phyloP scores from a whole-genome alignment of 352 stramenopile species.

The Peronosclerospora sorghi region DNA sequence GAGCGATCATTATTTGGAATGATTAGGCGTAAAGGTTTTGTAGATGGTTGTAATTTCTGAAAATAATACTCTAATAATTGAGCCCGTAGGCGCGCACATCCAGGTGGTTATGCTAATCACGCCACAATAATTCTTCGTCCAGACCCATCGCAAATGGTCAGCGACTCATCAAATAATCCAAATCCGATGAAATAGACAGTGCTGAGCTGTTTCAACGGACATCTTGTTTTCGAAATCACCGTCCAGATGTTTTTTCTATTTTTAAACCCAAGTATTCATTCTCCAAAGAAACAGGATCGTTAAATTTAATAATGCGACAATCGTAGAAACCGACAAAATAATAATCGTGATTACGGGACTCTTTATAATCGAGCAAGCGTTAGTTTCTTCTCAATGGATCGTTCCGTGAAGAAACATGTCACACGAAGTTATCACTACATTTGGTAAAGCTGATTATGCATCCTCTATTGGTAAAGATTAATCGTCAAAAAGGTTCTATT shows the following conservation, averaged over 20 bases:
- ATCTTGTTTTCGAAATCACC: not conserved
- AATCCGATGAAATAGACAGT: not conserved
- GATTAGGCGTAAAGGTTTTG: no score
- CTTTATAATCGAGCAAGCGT: no score
- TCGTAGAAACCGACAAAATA: not conserved
- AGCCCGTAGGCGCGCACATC: not conserved
- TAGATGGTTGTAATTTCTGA: no score
- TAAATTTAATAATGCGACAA: not conserved
- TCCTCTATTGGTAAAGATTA: not conserved
- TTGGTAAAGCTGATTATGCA: not conserved
- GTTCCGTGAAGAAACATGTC: not conserved
- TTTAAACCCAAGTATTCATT: not conserved
- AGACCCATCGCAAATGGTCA: not conserved
- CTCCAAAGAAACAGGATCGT: not conserved
- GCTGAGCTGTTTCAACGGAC: not conserved
- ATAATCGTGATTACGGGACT: not conserved
- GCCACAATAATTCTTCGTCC: not conserved
- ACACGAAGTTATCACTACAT: not conserved
- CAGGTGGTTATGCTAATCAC: not conserved
- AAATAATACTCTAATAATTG: no score
- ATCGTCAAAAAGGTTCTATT: not conserved
- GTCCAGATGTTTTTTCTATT: no score
- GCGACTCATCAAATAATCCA: not conserved
- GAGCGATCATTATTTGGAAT: no score
- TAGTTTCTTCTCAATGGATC: no score